Conservation (phyloP, 179 eudicot genomes). For the Camellia oleifera region DNA sequence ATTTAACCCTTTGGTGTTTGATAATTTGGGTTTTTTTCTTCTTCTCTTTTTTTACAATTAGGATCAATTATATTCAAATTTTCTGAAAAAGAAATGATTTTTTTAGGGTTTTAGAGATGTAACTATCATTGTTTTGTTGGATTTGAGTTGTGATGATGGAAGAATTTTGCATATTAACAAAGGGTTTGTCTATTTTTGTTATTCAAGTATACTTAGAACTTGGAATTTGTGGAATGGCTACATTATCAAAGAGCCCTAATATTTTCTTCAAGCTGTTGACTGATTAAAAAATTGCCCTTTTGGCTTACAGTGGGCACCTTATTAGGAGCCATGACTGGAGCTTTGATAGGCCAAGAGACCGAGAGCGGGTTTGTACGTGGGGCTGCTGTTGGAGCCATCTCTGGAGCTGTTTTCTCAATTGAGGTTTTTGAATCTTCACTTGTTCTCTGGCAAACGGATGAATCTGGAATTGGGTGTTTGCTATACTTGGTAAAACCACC, state of each 20-base stretch:
- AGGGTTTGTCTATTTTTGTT: not conserved
- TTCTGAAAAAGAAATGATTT: not conserved
- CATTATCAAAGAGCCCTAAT: no score
- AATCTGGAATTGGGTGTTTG: constrained; percentile 86
- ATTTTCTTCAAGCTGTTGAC: not conserved
- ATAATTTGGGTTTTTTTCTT: not conserved
- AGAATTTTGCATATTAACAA: not conserved
- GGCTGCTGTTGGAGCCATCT: constrained; percentile 96
- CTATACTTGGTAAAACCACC: constrained; percentile 71
- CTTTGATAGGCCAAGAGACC: constrained; percentile 94
- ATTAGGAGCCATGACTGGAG: constrained; percentile 97
- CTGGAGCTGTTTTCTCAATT: constrained; percentile 99
- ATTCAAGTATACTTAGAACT: not conserved
- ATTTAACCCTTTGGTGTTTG: not conserved
- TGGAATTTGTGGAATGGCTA: not conserved
- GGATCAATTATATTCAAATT: not conserved
- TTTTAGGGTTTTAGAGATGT: not conserved
- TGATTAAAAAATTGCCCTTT: constrained; percentile 5
- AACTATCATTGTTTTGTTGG: not conserved
- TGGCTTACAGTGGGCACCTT: constrained; percentile 75
- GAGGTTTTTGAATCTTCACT: constrained; percentile 97
- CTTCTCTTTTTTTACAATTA: not conserved
- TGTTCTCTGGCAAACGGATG: constrained; percentile 88
- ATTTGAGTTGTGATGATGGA: not conserved
- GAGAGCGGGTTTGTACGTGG: constrained; percentile 98